Evolutionary conservation across 1,139 yeast species (phyloP).

Genomic region (Fermentozyma sake): DNA sequence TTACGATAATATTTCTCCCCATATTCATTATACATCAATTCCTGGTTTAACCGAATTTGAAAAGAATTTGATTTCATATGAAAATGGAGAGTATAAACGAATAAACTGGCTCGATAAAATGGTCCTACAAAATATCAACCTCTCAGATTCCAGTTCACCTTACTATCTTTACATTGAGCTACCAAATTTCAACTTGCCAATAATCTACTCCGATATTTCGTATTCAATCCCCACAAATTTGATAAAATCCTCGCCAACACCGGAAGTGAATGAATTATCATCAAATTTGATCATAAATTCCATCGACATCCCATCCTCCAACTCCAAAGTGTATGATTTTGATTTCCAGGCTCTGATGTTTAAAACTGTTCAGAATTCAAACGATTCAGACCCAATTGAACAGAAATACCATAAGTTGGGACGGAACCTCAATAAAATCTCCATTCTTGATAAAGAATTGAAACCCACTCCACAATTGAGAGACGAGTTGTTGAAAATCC

Average conservation of each 20-base stretch:
- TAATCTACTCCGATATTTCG: conserved; percentile 65
- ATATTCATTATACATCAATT: conserved; percentile 20
- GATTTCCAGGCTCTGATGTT: conserved; percentile 23
- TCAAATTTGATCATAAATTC: conserved; percentile 31
- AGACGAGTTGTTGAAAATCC: conserved; percentile 64
- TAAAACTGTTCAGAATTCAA: conserved; percentile 5
- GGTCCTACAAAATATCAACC: conserved; percentile 32
- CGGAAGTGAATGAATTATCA: conserved; percentile 6
- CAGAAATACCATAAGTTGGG: conserved; percentile 79
- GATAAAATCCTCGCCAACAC: conserved; percentile 1
- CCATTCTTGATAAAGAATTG: conserved; percentile 74
- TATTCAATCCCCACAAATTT: conserved; percentile 9
- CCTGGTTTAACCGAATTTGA: conserved; percentile 40
- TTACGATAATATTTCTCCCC: neutral
- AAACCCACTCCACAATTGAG: conserved; percentile 86
- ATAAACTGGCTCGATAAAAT: conserved; percentile 76
- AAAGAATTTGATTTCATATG: conserved; percentile 55
- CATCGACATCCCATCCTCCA: conserved; percentile 28
- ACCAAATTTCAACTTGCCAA: conserved; percentile 74
- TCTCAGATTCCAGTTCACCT: conserved; percentile 15
- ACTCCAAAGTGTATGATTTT: conserved; percentile 34
- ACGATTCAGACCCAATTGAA: conserved; percentile 80
- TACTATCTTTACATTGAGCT: conserved; percentile 64
- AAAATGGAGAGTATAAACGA: conserved; percentile 59
- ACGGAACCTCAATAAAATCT: conserved; percentile 68